Conservation (phyloP, 176 grass and related monocot species). For the Elymus sibiricus region DNA sequence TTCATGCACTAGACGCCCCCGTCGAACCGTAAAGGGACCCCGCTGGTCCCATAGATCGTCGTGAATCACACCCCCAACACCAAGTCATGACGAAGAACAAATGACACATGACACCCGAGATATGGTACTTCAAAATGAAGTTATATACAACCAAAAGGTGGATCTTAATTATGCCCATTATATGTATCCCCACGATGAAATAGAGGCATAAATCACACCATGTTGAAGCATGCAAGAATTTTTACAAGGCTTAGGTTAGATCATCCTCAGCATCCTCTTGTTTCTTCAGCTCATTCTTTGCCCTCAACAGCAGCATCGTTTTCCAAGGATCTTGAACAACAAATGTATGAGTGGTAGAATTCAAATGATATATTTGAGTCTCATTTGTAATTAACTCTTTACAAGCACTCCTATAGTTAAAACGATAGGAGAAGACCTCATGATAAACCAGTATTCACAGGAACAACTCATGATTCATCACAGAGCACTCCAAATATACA, state of each 20-base stretch:
- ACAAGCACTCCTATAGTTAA: background rate
- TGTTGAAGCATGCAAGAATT: background rate
- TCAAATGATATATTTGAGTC: background rate
- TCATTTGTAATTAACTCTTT: background rate
- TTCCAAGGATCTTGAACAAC: slow-evolving; percentile 89
- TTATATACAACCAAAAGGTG: slow-evolving; percentile 33
- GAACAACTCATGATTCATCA: background rate
- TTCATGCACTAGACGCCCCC: no score
- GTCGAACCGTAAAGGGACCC: no score
- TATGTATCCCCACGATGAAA: slow-evolving; percentile 30
- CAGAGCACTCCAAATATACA: background rate
- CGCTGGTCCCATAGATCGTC: no score
- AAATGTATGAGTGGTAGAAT: background rate
- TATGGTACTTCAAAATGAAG: slow-evolving; percentile 11
- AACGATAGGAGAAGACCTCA: background rate
- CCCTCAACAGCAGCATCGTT: slow-evolving; percentile 86
- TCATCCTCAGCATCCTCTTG: slow-evolving; percentile 92
- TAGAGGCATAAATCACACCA: slow-evolving; percentile 20
- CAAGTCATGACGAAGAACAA: background rate
- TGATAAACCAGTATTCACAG: background rate
- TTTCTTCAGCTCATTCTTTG: slow-evolving; percentile 88
- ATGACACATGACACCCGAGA: background rate
- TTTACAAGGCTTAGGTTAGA: slow-evolving; percentile 67
- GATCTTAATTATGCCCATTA: slow-evolving; percentile 33
- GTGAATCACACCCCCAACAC: no score